Base-by-base conservation (phyloP, 1,139 yeast species). In the Groenewaldozyma sp. region DNA sequence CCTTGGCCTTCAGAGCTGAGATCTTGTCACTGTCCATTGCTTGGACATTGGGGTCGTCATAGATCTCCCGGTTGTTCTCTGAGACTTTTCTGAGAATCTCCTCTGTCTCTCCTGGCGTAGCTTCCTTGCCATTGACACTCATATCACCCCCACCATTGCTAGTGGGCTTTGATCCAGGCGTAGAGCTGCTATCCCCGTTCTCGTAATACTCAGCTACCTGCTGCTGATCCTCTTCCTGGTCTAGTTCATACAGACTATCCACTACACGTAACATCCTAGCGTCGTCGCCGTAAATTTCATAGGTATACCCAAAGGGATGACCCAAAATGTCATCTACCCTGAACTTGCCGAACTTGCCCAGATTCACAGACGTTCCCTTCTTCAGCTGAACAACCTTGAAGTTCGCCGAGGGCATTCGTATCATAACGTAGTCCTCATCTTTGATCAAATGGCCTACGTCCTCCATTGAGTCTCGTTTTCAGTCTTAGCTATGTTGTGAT, bases 281-380 rank as follows among this genome's bases (percentile, higher is more conserved):
- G 36, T 76, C 82, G 20, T 39, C 39, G 19, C 34, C 32, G 24
- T 70, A 56, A 32, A 91, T 82, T 57, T 91, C 97, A 62, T 91
- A 91, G 0, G 94, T 77, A 52, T 82, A 88, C 1, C 98, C 98
- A 52, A 75, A 81, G 3, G 91, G 82, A 53, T 70, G 79, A 1
- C 95, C 96, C 28, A 91, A 56, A 13, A 91, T 72, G 41, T 76
- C 81, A 49, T 79, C 74, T 3, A 82, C 86, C 33, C 71, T 66
- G 59, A 93, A 91, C 1, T 79, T 67, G 6, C 98, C 99, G 61
- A 91, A 93, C 59, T 91, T 91, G 1, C 98, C 98, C 48, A 93
- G 65, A 42, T 76, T 75, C 13, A 91, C 69, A 5, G 72, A 58
- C 0, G 79, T 76, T 27, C 74, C 77, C 2, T 74, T 70, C 37